Evolutionary conservation across 495 filamentous ascomycete genomes (phyloP).

Genomic region (Hyaloscypha variabilis): DNA sequence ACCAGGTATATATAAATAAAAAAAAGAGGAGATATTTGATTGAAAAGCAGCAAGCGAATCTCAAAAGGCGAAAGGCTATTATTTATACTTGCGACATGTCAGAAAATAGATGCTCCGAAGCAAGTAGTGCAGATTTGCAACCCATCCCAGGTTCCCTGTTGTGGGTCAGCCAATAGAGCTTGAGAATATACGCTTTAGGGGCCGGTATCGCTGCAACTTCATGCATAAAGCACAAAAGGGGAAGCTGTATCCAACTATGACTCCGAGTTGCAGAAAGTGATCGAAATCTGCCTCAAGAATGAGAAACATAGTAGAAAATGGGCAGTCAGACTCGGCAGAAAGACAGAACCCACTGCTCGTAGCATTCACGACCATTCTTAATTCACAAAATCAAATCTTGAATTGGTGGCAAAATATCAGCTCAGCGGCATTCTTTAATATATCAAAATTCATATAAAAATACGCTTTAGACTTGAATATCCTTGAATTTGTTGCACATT

Average conservation of each 20-base stretch:
- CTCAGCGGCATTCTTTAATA: too few relatives aligned
- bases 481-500: too few relatives aligned
- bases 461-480: too few relatives aligned
- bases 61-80: not conserved
- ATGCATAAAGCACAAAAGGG: slow-evolving; percentile 1
- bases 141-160: not conserved
- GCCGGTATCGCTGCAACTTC: slow-evolving; percentile 24
- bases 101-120: not conserved
- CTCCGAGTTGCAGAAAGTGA: not conserved
- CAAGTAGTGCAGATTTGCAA: not conserved
- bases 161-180: slow-evolving; percentile 11
- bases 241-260: slow-evolving; percentile 5
- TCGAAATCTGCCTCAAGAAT: not conserved
- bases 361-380: too few relatives aligned
- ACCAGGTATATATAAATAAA: too few relatives aligned
- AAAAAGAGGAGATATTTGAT: too few relatives aligned
- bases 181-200: not conserved
- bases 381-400: too few relatives aligned
- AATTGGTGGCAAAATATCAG: too few relatives aligned
- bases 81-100: not conserved
- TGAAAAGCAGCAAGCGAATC: too few relatives aligned
- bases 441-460: too few relatives aligned
- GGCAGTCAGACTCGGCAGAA: too few relatives aligned
- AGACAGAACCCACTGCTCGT: too few relatives aligned
- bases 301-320: not conserved